These are phyloP conservation scores for Berkeleyomyces basicola DNA, from an alignment of 2,329 filamentous ascomycete species.

Conservation along the genomic window DNA sequence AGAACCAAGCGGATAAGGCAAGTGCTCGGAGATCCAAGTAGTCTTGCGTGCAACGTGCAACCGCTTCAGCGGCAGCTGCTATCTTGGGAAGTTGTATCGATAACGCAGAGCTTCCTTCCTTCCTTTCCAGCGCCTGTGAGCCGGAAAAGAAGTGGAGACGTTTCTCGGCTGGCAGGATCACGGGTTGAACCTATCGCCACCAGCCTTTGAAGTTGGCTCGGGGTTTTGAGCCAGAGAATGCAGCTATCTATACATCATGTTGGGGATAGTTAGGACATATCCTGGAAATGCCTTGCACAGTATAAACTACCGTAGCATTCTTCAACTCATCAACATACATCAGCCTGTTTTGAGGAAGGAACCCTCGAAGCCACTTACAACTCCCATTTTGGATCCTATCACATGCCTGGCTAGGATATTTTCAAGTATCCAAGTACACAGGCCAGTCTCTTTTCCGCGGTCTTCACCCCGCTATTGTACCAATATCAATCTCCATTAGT, in stretches of 20 bases:
- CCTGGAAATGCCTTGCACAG: too few relatives aligned
- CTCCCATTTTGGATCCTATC: not conserved
- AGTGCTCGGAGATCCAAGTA: not conserved
- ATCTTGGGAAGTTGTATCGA: constrained; percentile 1
- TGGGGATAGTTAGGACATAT: too few relatives aligned
- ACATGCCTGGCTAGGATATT: not conserved
- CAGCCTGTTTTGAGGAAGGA: too few relatives aligned
- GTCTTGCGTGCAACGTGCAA: not conserved
- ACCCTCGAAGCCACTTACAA: too few relatives aligned
- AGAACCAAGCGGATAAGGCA: not conserved
- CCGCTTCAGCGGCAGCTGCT: not conserved
- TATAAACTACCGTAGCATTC: too few relatives aligned
- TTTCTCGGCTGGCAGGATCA: not conserved
- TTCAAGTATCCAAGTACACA: not conserved
- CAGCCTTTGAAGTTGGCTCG: too few relatives aligned
- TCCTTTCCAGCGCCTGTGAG: not conserved
- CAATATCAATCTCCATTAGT: not conserved
- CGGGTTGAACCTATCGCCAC: too few relatives aligned
- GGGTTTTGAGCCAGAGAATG: too few relatives aligned
- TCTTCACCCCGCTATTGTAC: not conserved
- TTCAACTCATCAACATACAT: too few relatives aligned
- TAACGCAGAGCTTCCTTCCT: not conserved
- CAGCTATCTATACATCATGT: too few relatives aligned
- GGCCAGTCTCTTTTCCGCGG: not conserved
- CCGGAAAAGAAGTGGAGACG: not conserved